Evolutionary conservation across 2,329 filamentous ascomycete species (phyloP).

Genomic region (Pezicula carpinea): DNA sequence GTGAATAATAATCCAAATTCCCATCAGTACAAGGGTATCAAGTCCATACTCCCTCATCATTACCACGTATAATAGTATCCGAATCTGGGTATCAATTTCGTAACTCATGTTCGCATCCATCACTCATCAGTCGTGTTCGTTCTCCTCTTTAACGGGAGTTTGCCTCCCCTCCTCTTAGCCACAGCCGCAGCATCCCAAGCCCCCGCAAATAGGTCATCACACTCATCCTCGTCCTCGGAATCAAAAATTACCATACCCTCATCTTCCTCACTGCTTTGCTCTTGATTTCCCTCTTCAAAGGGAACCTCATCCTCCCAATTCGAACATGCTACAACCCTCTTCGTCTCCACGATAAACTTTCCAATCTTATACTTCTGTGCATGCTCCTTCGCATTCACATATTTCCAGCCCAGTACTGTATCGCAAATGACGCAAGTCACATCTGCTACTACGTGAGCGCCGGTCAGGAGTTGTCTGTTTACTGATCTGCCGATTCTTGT

Average conservation of each 20-base stretch:
- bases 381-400: slow-evolving; percentile 56
- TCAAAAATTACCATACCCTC: slow-evolving; percentile 50
- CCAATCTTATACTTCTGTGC: slow-evolving; percentile 63
- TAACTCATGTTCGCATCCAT: no score
- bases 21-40: no score
- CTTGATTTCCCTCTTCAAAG: slow-evolving; percentile 8
- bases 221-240: slow-evolving; percentile 62
- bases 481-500: slow-evolving; percentile 50
- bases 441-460: slow-evolving; percentile 60
- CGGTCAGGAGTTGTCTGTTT: slow-evolving; percentile 55
- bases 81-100: no score
- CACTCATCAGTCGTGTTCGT: neutral
- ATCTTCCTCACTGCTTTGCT: slow-evolving; percentile 10
- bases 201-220: slow-evolving; percentile 60
- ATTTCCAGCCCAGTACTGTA: slow-evolving; percentile 62
- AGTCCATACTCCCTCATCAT: no score
- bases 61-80: no score
- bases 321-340: slow-evolving; percentile 47
- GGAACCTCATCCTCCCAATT: slow-evolving; percentile 46
- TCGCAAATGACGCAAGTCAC: slow-evolving; percentile 53
- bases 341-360: slow-evolving; percentile 63
- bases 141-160: neutral
- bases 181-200: slow-evolving; percentile 50
- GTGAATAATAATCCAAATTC: no score
- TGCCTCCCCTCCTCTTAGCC: slow-evolving; percentile 23